Conservation (phyloP, 2,329 filamentous ascomycete genomes). For the Colletotrichum spinosum region DNA sequence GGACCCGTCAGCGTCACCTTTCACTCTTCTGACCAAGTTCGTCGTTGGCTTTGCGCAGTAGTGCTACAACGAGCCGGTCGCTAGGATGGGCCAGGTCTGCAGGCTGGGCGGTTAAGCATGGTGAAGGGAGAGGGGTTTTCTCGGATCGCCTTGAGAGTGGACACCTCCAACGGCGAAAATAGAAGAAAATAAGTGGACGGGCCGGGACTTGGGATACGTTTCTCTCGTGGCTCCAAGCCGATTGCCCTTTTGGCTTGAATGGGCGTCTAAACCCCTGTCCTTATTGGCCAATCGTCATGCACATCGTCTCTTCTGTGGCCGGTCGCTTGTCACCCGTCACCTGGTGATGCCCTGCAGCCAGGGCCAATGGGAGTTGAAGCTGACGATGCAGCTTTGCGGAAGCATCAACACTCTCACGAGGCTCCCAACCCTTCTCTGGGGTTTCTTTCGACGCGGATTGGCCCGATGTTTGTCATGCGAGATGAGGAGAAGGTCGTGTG, state of each 20-base stretch:
- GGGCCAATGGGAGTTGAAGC: slow-evolving; percentile 23
- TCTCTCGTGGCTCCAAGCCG: slow-evolving; percentile 19
- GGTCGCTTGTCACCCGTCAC: slow-evolving; percentile 38
- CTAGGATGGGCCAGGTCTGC: slow-evolving; percentile 34
- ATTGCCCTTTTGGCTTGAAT: slow-evolving; percentile 15
- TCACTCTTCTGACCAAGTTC: slow-evolving; percentile 17
- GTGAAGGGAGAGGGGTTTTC: slow-evolving; percentile 32
- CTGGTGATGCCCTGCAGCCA: slow-evolving; percentile 30
- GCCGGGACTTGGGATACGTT: slow-evolving; percentile 27
- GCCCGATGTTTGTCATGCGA: slow-evolving; percentile 3
- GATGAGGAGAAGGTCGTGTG: slow-evolving; percentile 27
- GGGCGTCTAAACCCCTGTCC: slow-evolving; percentile 36
- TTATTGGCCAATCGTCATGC: slow-evolving; percentile 27
- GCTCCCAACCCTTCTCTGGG: slow-evolving; percentile 26
- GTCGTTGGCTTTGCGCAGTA: slow-evolving; percentile 14
- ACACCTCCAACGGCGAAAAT: slow-evolving; percentile 23
- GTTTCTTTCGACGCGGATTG: slow-evolving; percentile 16
- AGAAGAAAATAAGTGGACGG: slow-evolving; percentile 22
- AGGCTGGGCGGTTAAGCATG: slow-evolving; percentile 38
- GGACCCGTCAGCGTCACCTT: slow-evolving; percentile 20
- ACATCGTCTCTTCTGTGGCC: slow-evolving; percentile 20
- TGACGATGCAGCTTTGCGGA: slow-evolving; percentile 27
- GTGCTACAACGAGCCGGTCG: slow-evolving; percentile 32
- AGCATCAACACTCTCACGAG: slow-evolving; percentile 32
- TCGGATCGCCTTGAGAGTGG: not conserved